These are phyloP conservation scores for Saitoella complicata DNA, from an alignment of 805 yeast species.

Conservation along the genomic window DNA sequence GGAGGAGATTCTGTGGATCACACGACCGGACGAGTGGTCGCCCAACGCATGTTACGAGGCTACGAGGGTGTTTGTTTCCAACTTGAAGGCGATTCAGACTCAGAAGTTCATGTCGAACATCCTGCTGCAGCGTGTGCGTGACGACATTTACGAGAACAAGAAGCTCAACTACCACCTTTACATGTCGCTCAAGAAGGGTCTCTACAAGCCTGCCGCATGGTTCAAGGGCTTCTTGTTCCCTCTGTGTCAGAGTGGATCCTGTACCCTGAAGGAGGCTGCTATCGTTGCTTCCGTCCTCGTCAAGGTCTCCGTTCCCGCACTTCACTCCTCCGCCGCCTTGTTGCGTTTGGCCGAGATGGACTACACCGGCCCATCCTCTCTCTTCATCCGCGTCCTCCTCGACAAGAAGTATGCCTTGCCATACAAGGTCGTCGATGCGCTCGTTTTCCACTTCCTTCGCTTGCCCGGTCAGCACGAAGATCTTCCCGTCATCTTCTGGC, in stretches of 20 bases:
- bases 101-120: constrained; percentile 33
- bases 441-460: constrained; percentile 85
- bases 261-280: constrained; percentile 85
- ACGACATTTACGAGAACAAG: constrained; percentile 24
- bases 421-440: constrained; percentile 85
- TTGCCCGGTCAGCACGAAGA: constrained; percentile 30
- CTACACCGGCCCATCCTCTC: constrained; percentile 75
- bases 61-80: constrained; percentile 82
- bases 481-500: constrained; percentile 94
- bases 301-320: constrained; percentile 81
- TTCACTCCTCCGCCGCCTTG: constrained; percentile 92
- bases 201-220: constrained; percentile 94
- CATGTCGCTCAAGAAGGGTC: constrained; percentile 76
- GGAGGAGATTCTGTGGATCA: constrained; percentile 87
- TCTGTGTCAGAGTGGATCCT: constrained; percentile 33
- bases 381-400: constrained; percentile 71
- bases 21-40: constrained; percentile 87
- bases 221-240: constrained; percentile 94
- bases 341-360: constrained; percentile 69
- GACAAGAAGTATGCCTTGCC: constrained; percentile 96
- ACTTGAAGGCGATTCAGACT: constrained; percentile 72
- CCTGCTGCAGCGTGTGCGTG: constrained; percentile 25
- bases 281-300: constrained; percentile 83
- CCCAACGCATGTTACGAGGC: constrained; percentile 92
- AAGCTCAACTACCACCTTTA: constrained; percentile 83